Base-by-base conservation (phyloP, 768 basidiomycete species). In the Pisolithus microcarpus region DNA sequence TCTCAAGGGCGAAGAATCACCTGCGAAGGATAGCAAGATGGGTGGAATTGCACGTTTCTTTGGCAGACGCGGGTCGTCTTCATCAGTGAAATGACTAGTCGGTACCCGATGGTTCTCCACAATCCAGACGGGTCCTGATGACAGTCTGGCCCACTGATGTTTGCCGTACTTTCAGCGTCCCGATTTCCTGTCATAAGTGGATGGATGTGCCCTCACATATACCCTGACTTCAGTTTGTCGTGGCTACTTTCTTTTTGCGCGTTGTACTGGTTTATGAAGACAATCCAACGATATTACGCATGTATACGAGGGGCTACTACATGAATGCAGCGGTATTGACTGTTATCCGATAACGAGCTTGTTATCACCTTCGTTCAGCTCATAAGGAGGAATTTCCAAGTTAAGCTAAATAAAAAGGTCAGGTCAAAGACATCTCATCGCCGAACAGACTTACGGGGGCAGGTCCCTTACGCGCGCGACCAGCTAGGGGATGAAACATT, bases 381-480 rank as follows among this genome's bases (percentile, higher is more conserved):
- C 84, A 67, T 96, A 85, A 49, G 76, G 77, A 54, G 94, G 94
- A 52, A 99, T 79, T 70, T 98, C 95, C 56, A 98, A 79, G 74
- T 99, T 99, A 60, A 94, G 81, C 86, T 91, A 50, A 5, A 54
- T 53, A 30, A 52, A 48, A 31, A 50, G 43, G 44, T 48, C 46
- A 61, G 4, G 55, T 49, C 50, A 44, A 50, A 48, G 50, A 31
- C n/a, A 9, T 36, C 40, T 28, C 34, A 18, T 28, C 23, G 37
- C 24, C 7, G 23, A 5, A 50, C 38, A 30, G 30, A 72, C 86
- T 75, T 70, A 90, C 87, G 58, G 95, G 95, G 67, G 95, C 95
- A 62, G 95, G 95, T 42, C 95, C 95, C 68, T 93, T 91, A 68
- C 95, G 87, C 61, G 86, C 83, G 69, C 95, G 92, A 56, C 95